Base-by-base conservation (phyloP, 345 rosid genomes). In the Corchorus olitorius region DNA sequence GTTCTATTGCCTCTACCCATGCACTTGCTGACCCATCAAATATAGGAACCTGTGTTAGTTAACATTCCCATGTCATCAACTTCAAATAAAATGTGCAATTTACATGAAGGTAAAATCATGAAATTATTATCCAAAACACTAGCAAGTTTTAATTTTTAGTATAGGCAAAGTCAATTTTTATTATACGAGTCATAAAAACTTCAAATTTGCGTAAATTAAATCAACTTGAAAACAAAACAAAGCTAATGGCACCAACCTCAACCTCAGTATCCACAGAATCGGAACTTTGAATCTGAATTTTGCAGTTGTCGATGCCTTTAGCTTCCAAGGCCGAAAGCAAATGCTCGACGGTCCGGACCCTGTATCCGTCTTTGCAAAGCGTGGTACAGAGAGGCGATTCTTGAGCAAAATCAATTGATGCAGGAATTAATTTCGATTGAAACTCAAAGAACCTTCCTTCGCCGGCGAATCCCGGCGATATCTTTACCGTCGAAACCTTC, bases 261-360 rank as follows among this genome's bases (percentile, higher is more conserved):
- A 86, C 80, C 82, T 90, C 87, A 2, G 13, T 46, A 72, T 83
- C 86, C 50, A 76, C 84, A 4, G 78, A 45, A n/a, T 83, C 75
- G 9, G 73, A 43, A 76, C 80, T 83, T 11, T 54, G 73, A 59
- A 93, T 87, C 81, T 85, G 83, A 62, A 95, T 93, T 78, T 85
- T 83, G 77, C 97, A 95, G 77, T 95, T 95, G 73, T 93, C 94
- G 16, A 95, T 88, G 33, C 90, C 92, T 13, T 71, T 75, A 2
- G 94, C 92, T 83, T 95, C 99, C 60, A 95, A 82, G 82, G 97
- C 92, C 7, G 99, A 93, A 20, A 95, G 89, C 88, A 93, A 84
- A 76, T 95, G 99, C 86, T 93, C 98, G 8, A 91, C 90, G 2
- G 98, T 95, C 74, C 92, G 83, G 76, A 95, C 73, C 54, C 71